Evolutionary conservation across 345 rosid genomes (phyloP).

Genomic region (Noccaea bulbosa): DNA sequence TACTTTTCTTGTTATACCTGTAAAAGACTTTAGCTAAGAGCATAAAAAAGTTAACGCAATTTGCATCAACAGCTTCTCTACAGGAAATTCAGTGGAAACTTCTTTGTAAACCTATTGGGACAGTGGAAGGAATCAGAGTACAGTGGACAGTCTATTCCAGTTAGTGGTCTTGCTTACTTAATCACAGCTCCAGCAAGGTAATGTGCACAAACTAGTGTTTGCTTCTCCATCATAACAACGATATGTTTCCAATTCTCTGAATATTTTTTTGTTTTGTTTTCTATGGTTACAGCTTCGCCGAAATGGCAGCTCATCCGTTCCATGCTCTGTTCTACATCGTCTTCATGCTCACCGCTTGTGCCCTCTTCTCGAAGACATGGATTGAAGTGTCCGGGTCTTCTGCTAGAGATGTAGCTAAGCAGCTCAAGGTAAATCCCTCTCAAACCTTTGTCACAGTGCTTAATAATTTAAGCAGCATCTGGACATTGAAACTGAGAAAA

Average conservation of each 20-base stretch:
- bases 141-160: slow-evolving; percentile 72
- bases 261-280: not conserved
- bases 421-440: slow-evolving; percentile 64
- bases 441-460: no score
- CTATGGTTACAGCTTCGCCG: slow-evolving; percentile 54
- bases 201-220: not conserved
- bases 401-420: slow-evolving; percentile 79
- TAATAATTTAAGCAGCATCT: no score
- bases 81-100: slow-evolving; percentile 69
- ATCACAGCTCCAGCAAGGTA: slow-evolving; percentile 74
- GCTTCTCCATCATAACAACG: not conserved
- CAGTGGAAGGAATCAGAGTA: slow-evolving; percentile 80
- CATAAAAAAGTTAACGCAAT: slow-evolving; percentile 7
- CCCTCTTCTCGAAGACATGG: slow-evolving; percentile 81
- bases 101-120: slow-evolving; percentile 72
- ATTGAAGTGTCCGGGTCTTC: slow-evolving; percentile 85
- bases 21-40: not conserved
- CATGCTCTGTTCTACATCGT: slow-evolving; percentile 75
- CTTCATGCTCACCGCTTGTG: slow-evolving; percentile 79
- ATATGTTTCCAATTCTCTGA: not conserved
- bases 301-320: slow-evolving; percentile 81
- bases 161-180: slow-evolving; percentile 75
- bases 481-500: not conserved
- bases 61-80: slow-evolving; percentile 57
- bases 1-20: slow-evolving; percentile 9